A percentile compares a stretch with the other conserved stretches of the same genome.
Conservation (phyloP, 176 grass and related monocot species). For the Phragmites australis region DNA sequence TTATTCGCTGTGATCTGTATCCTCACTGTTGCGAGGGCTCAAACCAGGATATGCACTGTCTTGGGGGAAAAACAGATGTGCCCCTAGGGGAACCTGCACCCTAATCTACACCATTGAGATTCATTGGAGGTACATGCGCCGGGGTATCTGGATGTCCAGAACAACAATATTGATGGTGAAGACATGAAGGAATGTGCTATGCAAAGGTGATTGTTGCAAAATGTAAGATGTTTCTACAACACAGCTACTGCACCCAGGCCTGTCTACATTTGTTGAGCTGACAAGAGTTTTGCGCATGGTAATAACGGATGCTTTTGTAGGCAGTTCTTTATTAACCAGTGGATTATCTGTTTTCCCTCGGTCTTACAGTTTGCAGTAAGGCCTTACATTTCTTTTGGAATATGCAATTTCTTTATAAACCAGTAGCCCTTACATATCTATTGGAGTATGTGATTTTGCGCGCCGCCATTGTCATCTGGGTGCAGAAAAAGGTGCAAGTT, state of each 20-base stretch:
- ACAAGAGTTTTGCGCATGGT: neutral
- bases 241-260: neutral
- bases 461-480: neutral
- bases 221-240: neutral
- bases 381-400: neutral
- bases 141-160: neutral
- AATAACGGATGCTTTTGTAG: neutral
- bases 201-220: neutral
- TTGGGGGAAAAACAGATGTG: neutral
- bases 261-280: neutral
- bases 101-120: no score
- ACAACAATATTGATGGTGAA: neutral
- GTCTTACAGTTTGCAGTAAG: neutral
- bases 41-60: neutral
- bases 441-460: neutral
- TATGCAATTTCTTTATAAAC: no score
- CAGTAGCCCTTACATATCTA: neutral
- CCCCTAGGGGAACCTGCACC: no score
- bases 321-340: neutral
- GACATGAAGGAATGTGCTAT: neutral
- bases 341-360: constrained; percentile 1
- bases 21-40: neutral
- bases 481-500: neutral
- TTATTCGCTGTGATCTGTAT: neutral
- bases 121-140: no score